A percentile compares a stretch with the other conserved stretches of the same genome.
phyloP scores from a whole-genome alignment of 805 yeast species.

The Ogataea pignaliae region DNA sequence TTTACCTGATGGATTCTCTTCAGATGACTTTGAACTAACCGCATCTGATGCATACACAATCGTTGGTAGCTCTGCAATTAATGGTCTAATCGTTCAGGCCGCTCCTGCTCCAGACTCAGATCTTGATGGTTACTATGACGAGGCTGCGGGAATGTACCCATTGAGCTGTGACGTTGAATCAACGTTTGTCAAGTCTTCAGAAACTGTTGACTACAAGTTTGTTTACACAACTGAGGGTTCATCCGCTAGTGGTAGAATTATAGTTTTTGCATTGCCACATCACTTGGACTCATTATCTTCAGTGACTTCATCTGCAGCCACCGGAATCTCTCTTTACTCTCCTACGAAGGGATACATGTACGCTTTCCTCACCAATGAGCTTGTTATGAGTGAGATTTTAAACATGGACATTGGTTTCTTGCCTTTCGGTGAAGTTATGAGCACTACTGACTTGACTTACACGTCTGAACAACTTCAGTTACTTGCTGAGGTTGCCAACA shows the following conservation, averaged over 20 bases:
- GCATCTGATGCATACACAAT: conserved; percentile 31
- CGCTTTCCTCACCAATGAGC: conserved; percentile 36
- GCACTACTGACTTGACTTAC: conserved; percentile 25
- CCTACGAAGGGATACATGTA: conserved; percentile 44
- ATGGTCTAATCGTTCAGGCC: conserved; percentile 43
- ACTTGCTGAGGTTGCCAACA: conserved; percentile 41
- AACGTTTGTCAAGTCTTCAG: conserved; percentile 29
- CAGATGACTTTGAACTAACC: conserved; percentile 29
- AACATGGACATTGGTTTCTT: conserved; percentile 39
- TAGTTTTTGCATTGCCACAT: conserved; percentile 48
- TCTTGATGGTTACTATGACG: conserved; percentile 47
- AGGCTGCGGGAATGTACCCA: conserved; percentile 65
- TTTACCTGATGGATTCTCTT: conserved; percentile 28
- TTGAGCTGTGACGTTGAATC: conserved; percentile 32
- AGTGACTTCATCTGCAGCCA: conserved; percentile 20
- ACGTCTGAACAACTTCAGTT: conserved; percentile 39
- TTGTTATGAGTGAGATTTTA: conserved; percentile 36
- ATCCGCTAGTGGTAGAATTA: conserved; percentile 35
- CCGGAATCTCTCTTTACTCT: conserved; percentile 36
- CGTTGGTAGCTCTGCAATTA: conserved; percentile 34
- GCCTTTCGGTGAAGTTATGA: conserved; percentile 46
- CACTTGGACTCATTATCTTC: conserved; percentile 36
- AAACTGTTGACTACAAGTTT: conserved; percentile 36
- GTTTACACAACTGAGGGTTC: conserved; percentile 38
- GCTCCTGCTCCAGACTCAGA: conserved; percentile 38